Conservation (phyloP, 1,139 yeast species). For the Suhomyces taliae region DNA sequence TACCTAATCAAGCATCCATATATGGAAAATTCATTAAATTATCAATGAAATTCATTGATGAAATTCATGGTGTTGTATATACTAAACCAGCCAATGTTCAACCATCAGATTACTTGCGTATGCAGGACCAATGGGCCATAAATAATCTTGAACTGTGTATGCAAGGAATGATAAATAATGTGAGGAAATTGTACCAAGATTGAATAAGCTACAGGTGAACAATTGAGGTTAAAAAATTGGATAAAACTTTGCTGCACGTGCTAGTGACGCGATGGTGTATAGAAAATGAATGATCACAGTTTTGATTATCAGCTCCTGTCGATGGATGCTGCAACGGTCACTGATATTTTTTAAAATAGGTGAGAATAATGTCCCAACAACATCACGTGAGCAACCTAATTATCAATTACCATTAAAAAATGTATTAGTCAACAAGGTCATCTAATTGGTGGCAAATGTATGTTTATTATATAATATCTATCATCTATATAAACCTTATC, state of each 20-base stretch:
- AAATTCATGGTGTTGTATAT: constrained; percentile 24
- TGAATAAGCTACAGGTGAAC: neutral
- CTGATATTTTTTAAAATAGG: neutral
- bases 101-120: constrained; percentile 17
- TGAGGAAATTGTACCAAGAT: neutral
- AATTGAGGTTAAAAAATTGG: neutral
- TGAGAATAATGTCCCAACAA: neutral
- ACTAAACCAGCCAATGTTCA: constrained; percentile 2
- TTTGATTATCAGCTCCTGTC: neutral
- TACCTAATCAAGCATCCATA: constrained; percentile 26
- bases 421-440: too few species aligned
- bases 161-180: constrained; percentile 19
- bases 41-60: constrained; percentile 28
- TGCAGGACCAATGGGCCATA: constrained; percentile 10
- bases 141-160: constrained; percentile 21
- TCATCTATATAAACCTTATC: too few species aligned
- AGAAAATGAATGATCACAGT: neutral
- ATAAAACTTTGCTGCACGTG: neutral
- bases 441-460: too few species aligned
- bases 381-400: too few species aligned
- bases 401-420: too few species aligned
- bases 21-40: constrained; percentile 28
- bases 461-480: too few species aligned
- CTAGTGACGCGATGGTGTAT: neutral
- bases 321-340: neutral